Conservation (phyloP, 257 asterid species). For the Mentha longifolia region DNA sequence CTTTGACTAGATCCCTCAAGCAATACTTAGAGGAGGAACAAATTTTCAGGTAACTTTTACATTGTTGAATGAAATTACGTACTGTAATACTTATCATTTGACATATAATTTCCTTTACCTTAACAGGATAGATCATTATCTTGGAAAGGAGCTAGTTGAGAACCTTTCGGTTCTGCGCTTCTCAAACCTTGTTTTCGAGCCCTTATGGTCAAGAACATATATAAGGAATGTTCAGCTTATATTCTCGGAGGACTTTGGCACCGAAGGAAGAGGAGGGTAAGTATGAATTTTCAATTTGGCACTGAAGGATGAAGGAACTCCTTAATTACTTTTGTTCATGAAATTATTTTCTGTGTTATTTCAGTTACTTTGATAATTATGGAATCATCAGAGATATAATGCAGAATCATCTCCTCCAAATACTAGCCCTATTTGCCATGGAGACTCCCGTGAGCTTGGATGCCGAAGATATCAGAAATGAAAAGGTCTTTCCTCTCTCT, state of each 20-base stretch:
- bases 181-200: slow-evolving; percentile 91
- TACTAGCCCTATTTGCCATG: slow-evolving; percentile 96
- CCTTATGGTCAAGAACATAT: slow-evolving; percentile 96
- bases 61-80: neutral
- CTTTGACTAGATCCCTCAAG: slow-evolving; percentile 83
- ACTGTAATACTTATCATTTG: neutral
- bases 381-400: slow-evolving; percentile 96
- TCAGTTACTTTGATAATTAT: slow-evolving; percentile 89
- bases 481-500: slow-evolving; percentile 60
- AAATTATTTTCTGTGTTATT: slow-evolving; percentile 21
- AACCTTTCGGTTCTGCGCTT: slow-evolving; percentile 96
- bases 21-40: slow-evolving; percentile 89
- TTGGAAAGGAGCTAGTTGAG: slow-evolving; percentile 98
- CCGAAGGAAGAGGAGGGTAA: slow-evolving; percentile 99
- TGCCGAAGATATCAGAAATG: slow-evolving; percentile 97
- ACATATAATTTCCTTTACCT: neutral
- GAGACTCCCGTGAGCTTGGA: slow-evolving; percentile 98
- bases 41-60: slow-evolving; percentile 66
- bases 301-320: slow-evolving; percentile 2
- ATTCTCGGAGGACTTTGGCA: slow-evolving; percentile 97
- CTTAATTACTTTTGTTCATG: slow-evolving; percentile 13
- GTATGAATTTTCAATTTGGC: slow-evolving; percentile 30
- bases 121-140: slow-evolving; percentile 96
- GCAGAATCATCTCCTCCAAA: slow-evolving; percentile 98
- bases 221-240: slow-evolving; percentile 92